Base-by-base conservation (phyloP, 352 stramenopile genomes). In the Thalassiosira delicatula region DNA sequence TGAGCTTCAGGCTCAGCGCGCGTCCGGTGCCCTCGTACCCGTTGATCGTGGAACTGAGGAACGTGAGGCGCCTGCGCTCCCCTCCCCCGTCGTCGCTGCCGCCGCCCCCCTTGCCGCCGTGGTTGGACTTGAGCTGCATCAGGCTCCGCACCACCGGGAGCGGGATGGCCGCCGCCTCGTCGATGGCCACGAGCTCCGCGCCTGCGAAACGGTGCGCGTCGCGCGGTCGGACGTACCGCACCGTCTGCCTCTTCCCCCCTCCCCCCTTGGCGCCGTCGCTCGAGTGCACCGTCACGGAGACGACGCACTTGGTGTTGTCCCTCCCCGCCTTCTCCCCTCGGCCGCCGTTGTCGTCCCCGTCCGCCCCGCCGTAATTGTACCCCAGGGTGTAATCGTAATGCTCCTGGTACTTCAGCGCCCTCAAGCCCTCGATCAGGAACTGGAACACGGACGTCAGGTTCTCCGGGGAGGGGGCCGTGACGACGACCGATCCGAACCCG, bases 151-250 rank as follows among this genome's bases (percentile, higher is more conserved):
- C 97, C 23, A 99, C 88, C 0, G 98, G 98, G 14, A 99, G 93
- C n/a, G 98, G 98, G 83, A 99, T 99, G 12, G 97, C 98, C n/a
- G 98, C 98, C 25, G 98, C 98, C 87, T 99, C 97, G 86, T 99
- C 97, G 72, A 99, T 97, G 3, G 97, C 96, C 11, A 99, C 86
- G 69, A 99, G 94, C 84, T 99, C 97, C 1, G 97, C 97, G 76
- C 98, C 97, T 35, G 96, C 93, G 70, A 99, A 95, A 81, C 98
- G 98, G 81, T 98, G 95, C 65, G 97, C 93, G 81, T 99, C 96
- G 51, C 93, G 92, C 23, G 97, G 96, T 82, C 75, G 61, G 66
- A 94, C 98, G 90, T 99, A 99, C 91, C 98, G 95, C 74, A 99
- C 98, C 0, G 95, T 98, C 89, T 99, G 97, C 95, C 33, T 23